Evolutionary conservation across 2,329 filamentous ascomycete genomes (phyloP).

Genomic region (Pseudocercospora eumusae): DNA sequence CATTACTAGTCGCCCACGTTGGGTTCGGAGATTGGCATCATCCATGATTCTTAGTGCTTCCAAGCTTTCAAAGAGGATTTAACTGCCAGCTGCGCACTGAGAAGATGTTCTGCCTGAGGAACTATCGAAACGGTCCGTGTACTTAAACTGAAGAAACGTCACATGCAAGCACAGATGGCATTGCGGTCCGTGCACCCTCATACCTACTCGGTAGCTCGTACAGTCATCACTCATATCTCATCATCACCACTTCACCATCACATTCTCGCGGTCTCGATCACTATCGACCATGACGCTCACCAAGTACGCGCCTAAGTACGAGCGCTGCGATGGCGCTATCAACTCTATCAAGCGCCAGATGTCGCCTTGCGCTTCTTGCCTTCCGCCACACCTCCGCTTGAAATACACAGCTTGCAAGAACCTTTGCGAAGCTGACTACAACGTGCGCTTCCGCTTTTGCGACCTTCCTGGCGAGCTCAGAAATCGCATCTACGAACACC

Average conservation of each 20-base stretch:
- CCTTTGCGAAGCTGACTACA: neutral
- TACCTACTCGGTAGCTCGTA: neutral
- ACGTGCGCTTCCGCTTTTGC: neutral
- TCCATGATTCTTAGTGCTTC: neutral
- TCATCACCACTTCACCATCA: neutral
- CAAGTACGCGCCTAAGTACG: neutral
- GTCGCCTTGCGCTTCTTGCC: neutral
- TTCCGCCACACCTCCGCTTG: neutral
- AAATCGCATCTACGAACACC: neutral
- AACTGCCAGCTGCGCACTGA: neutral
- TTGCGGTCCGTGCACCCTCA: neutral
- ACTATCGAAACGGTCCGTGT: neutral
- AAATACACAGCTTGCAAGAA: neutral
- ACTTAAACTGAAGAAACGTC: neutral
- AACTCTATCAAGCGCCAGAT: neutral
- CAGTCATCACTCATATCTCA: neutral
- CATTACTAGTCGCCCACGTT: neutral
- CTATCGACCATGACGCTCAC: neutral
- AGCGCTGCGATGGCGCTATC: neutral
- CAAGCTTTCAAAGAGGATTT: neutral
- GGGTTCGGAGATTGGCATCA: neutral
- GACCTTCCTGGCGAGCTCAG: neutral
- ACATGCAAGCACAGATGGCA: neutral
- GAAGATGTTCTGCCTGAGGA: neutral
- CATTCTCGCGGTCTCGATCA: neutral